A percentile compares a stretch with the other conserved stretches of the same genome.
phyloP scores from a whole-genome alignment of 148 eudicot genomes.

The Simmondsia chinensis region DNA sequence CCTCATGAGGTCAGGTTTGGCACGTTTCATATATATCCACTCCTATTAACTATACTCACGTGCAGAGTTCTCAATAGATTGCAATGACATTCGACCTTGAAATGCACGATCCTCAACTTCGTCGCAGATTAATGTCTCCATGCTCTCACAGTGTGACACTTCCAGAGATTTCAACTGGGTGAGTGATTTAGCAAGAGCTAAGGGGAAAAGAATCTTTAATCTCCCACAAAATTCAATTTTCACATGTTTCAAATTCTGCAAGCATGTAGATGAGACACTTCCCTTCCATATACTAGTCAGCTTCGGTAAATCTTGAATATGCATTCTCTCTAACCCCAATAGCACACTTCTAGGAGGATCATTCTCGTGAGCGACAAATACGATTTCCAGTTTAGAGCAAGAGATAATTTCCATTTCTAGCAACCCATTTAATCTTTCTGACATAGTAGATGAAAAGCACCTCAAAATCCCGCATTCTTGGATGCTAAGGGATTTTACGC shows the following conservation, averaged over 20 bases:
- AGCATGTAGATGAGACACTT: slow-evolving; percentile 9
- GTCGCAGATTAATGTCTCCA: slow-evolving; percentile 9
- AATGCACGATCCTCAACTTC: too few species aligned
- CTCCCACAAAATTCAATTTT: slow-evolving; percentile 6
- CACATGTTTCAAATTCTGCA: slow-evolving; percentile 12
- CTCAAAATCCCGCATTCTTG: slow-evolving; percentile 8
- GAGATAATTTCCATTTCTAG: slow-evolving; percentile 9
- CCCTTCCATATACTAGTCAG: slow-evolving; percentile 13
- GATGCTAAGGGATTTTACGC: slow-evolving; percentile 9
- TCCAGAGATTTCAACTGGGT: slow-evolving; percentile 15
- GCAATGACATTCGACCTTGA: too few species aligned
- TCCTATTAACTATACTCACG: too few species aligned
- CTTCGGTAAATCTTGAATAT: slow-evolving; percentile 13
- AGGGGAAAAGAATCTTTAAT: slow-evolving; percentile 10
- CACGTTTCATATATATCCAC: too few species aligned
- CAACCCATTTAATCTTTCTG: slow-evolving; percentile 4
- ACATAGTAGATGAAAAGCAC: slow-evolving; percentile 4
- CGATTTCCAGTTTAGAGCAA: slow-evolving; percentile 9
- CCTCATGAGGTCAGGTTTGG: too few species aligned
- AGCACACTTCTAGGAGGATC: neutral
- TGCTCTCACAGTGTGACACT: slow-evolving; percentile 12
- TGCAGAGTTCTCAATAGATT: too few species aligned
- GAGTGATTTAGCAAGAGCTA: slow-evolving; percentile 7
- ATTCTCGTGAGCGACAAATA: slow-evolving; percentile 2
- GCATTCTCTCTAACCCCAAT: slow-evolving; percentile 9